phyloP scores from a whole-genome alignment of 169 alveolate genomes.

The Plasmodium reichenowi region DNA sequence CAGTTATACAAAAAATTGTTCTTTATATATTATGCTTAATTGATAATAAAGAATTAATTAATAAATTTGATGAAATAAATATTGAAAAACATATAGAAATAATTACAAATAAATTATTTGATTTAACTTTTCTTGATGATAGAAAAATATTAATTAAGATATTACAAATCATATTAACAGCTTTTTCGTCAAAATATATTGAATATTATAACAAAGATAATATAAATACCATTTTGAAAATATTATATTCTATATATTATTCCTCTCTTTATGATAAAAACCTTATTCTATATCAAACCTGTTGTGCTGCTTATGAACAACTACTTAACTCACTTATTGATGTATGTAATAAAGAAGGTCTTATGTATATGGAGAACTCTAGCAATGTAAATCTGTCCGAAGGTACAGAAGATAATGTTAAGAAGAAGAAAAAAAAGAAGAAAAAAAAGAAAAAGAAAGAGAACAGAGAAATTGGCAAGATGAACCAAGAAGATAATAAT shows the following conservation, averaged over 20 bases:
- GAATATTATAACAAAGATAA: constrained; percentile 48
- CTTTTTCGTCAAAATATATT: constrained; percentile 58
- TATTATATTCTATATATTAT: constrained; percentile 65
- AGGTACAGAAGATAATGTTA: background rate
- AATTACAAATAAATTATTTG: constrained; percentile 66
- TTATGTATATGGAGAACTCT: background rate
- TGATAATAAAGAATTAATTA: constrained; percentile 48
- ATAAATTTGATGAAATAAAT: constrained; percentile 33
- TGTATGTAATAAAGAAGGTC: constrained; percentile 51
- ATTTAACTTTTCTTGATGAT: constrained; percentile 61
- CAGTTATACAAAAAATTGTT: constrained; percentile 33
- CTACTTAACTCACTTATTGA: constrained; percentile 60
- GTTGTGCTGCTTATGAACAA: constrained; percentile 70
- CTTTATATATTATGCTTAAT: constrained; percentile 51
- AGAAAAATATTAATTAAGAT: constrained; percentile 47
- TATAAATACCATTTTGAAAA: constrained; percentile 50
- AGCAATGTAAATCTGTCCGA: background rate
- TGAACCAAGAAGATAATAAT: background rate
- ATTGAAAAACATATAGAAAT: constrained; percentile 55
- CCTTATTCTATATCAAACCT: constrained; percentile 60
- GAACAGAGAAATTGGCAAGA: no score
- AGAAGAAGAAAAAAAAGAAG: constrained; percentile 5
- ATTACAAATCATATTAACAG: constrained; percentile 62
- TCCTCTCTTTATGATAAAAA: constrained; percentile 50
- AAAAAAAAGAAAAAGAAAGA: background rate